Conservation (phyloP, 2,329 filamentous ascomycete genomes). For the Eutypa lata region DNA sequence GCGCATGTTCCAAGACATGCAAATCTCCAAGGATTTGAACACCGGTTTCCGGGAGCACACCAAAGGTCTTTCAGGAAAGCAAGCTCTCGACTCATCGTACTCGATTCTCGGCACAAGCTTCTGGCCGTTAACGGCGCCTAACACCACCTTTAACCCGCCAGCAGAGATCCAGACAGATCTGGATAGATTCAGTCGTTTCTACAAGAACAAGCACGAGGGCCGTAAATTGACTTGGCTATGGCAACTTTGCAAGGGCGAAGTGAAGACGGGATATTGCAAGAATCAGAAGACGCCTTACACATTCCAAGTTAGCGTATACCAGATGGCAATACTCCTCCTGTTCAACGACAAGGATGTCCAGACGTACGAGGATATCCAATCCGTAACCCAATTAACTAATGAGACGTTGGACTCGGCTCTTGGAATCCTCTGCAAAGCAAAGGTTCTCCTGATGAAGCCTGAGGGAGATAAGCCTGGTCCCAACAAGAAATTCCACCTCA, state of each 20-base stretch:
- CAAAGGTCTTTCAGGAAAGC: slow-evolving; percentile 63
- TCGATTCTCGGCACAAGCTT: slow-evolving; percentile 94
- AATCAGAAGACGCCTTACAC: slow-evolving; percentile 87
- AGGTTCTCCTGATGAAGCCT: slow-evolving; percentile 72
- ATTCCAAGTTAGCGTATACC: slow-evolving; percentile 95
- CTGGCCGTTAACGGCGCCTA: slow-evolving; percentile 88
- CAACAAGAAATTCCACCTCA: slow-evolving; percentile 78
- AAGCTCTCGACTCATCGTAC: slow-evolving; percentile 79
- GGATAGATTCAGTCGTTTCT: slow-evolving; percentile 86
- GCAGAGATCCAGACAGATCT: slow-evolving; percentile 81
- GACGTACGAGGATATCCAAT: slow-evolving; percentile 82
- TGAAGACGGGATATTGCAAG: slow-evolving; percentile 91
- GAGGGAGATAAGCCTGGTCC: slow-evolving; percentile 73
- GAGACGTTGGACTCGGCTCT: slow-evolving; percentile 87
- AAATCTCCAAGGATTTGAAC: slow-evolving; percentile 97
- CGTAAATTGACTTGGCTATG: slow-evolving; percentile 97
- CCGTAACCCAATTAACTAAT: slow-evolving; percentile 72
- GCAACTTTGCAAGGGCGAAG: slow-evolving; percentile 96
- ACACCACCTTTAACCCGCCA: slow-evolving; percentile 84
- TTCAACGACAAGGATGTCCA: slow-evolving; percentile 91
- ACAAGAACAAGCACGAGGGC: slow-evolving; percentile 94
- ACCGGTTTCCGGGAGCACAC: slow-evolving; percentile 78
- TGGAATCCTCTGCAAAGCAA: slow-evolving; percentile 86
- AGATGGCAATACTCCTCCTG: slow-evolving; percentile 92
- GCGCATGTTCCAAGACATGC: slow-evolving; percentile 99